Conservation (phyloP, 352 stramenopile species). For the Peronospora destructor region DNA sequence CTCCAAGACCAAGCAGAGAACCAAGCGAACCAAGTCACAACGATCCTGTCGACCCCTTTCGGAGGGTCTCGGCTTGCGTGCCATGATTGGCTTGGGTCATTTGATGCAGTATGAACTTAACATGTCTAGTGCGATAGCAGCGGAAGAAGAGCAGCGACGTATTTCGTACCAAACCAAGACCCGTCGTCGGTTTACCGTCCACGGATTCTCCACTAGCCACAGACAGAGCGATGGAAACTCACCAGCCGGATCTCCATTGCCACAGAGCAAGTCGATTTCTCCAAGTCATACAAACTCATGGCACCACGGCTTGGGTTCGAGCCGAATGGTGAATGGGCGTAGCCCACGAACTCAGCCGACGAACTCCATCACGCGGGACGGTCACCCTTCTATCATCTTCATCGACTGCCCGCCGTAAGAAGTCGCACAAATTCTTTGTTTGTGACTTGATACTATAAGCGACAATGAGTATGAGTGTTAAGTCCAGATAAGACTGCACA, state of each 20-base stretch:
- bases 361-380: conserved; percentile 8
- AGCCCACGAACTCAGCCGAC: conserved; percentile 10
- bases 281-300: conserved; percentile 6
- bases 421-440: neutral
- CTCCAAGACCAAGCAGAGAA: conserved; percentile 9
- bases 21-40: conserved; percentile 9
- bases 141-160: conserved; percentile 17
- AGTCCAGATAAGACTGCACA: conserved; percentile 9
- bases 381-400: conserved; percentile 32
- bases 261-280: neutral
- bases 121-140: conserved; percentile 4
- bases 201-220: conserved; percentile 18
- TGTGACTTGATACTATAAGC: conserved; percentile 5
- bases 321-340: conserved; percentile 1
- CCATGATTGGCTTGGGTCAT: conserved; percentile 8
- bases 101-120: conserved; percentile 12
- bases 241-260: conserved; percentile 11
- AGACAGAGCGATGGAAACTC: conserved; percentile 11
- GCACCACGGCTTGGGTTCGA: conserved; percentile 11
- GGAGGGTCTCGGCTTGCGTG: conserved; percentile 11
- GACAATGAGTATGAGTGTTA: conserved; percentile 5
- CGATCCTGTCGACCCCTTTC: conserved; percentile 16
- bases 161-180: conserved; percentile 22
- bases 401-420: conserved; percentile 30
- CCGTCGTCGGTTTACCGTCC: conserved; percentile 26